These are phyloP conservation scores for Nemania bipapillata DNA, from an alignment of 2,329 filamentous ascomycete species.

Conservation along the genomic window DNA sequence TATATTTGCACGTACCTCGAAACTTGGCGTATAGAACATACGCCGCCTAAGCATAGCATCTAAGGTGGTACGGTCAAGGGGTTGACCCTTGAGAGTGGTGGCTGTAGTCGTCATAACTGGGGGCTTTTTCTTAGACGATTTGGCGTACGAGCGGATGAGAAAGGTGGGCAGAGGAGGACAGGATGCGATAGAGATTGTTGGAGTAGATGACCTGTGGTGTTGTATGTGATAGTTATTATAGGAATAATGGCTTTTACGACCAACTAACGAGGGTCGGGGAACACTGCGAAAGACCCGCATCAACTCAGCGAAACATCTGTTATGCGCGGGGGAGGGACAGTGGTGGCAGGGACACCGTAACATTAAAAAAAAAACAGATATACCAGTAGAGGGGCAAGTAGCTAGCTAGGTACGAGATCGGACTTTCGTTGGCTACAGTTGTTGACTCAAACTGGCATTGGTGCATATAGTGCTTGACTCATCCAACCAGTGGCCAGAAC, in stretches of 20 bases:
- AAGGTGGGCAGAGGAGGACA: background rate
- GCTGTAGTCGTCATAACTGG: conserved; percentile 62
- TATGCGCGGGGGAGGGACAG: conserved; percentile 9
- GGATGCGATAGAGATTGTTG: conserved; percentile 1
- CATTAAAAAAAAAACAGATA: conserved; percentile 13
- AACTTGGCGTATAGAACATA: conserved; percentile 93
- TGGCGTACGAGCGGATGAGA: background rate
- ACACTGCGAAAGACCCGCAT: conserved; percentile 30
- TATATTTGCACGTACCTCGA: conserved; percentile 64
- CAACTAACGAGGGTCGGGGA: conserved; percentile 24
- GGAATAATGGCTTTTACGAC: conserved; percentile 27
- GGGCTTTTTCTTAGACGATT: background rate
- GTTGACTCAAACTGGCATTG: background rate
- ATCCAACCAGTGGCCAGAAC: conserved; percentile 1
- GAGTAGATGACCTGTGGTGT: conserved; percentile 5
- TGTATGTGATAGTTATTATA: background rate
- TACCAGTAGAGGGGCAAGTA: conserved; percentile 29
- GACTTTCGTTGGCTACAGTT: background rate
- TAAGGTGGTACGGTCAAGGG: conserved; percentile 82
- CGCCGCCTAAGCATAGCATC: conserved; percentile 88
- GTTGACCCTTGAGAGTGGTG: conserved; percentile 88
- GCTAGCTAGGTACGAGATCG: conserved; percentile 3
- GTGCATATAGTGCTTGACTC: background rate
- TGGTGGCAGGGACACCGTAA: conserved; percentile 3
- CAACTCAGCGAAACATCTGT: conserved; percentile 18